These are phyloP conservation scores for Monilinia aucupariae DNA, from an alignment of 2,329 filamentous ascomycete species.

Conservation along the genomic window DNA sequence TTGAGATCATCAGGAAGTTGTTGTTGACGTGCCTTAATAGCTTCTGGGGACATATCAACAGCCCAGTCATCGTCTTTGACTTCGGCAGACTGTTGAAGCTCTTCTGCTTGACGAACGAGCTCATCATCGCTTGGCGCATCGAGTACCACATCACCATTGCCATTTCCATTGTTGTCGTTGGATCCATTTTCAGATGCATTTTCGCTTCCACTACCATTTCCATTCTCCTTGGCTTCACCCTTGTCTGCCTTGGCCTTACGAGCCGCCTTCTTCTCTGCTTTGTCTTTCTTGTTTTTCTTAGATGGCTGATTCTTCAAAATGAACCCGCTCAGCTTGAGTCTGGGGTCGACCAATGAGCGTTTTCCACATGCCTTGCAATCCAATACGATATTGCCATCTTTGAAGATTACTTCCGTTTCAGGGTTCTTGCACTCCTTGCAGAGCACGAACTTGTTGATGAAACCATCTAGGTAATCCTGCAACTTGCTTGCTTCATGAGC, in stretches of 20 bases:
- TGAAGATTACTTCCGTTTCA: slow-evolving; percentile 93
- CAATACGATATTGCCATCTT: slow-evolving; percentile 83
- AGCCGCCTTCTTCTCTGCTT: slow-evolving; percentile 84
- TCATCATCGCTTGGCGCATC: slow-evolving; percentile 87
- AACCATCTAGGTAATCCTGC: slow-evolving; percentile 95
- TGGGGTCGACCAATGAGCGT: slow-evolving; percentile 83
- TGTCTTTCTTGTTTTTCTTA: slow-evolving; percentile 98
- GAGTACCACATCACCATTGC: slow-evolving; percentile 46
- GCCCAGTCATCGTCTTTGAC: slow-evolving; percentile 89
- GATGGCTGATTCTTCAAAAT: slow-evolving; percentile 91
- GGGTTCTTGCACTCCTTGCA: slow-evolving; percentile 99
- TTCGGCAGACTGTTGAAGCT: slow-evolving; percentile 62
- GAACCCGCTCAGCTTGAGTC: slow-evolving; percentile 93
- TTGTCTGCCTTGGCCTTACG: slow-evolving; percentile 61
- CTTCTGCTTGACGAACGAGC: slow-evolving; percentile 69
- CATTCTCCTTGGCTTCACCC: slow-evolving; percentile 44
- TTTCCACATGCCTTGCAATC: slow-evolving; percentile 99
- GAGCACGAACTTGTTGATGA: slow-evolving; percentile 97
- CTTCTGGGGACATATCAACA: slow-evolving; percentile 92
- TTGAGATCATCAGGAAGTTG: slow-evolving; percentile 93
- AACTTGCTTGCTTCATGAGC: slow-evolving; percentile 92
- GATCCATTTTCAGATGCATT: slow-evolving; percentile 57
- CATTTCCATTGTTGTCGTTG: slow-evolving; percentile 37
- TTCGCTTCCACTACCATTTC: slow-evolving; percentile 55
- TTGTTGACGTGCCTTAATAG: slow-evolving; percentile 89